A percentile compares a stretch with the other conserved stretches of the same genome.
phyloP scores from a whole-genome alignment of 495 filamentous ascomycete genomes.

The Tuber microsphaerosporum region DNA sequence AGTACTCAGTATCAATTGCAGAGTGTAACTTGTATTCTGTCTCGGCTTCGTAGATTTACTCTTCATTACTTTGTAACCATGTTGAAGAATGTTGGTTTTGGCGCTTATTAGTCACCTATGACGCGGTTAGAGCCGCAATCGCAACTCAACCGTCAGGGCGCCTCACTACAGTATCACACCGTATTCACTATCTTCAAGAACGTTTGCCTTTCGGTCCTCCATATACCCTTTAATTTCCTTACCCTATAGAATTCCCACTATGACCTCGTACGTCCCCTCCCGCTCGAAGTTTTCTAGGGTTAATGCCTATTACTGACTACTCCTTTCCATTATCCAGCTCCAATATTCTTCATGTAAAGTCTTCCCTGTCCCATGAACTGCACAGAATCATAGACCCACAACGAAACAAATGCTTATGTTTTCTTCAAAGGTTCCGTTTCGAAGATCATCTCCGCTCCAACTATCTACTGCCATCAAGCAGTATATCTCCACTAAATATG shows the following conservation, averaged over 20 bases:
- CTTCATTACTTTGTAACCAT: neutral
- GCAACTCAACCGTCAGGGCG: neutral
- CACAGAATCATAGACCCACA: neutral
- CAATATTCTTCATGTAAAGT: conserved; percentile 36
- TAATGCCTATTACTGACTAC: conserved; percentile 18
- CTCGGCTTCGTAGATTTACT: neutral
- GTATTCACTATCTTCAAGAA: neutral
- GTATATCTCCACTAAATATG: conserved; percentile 98
- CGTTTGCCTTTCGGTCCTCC: neutral
- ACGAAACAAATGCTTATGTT: conserved; percentile 36
- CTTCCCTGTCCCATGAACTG: conserved; percentile 18
- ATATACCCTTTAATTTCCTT: neutral
- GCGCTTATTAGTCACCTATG: neutral
- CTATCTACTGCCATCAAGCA: conserved; percentile 79
- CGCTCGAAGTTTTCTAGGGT: conserved; percentile 8
- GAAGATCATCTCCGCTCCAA: conserved; percentile 67
- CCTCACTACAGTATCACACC: neutral
- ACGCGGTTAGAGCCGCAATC: conserved; percentile 3
- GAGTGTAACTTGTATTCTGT: too few relatives aligned
- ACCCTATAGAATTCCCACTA: conserved; percentile 12
- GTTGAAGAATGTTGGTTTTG: neutral
- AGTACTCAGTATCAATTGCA: neutral
- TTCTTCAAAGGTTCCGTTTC: conserved; percentile 64
- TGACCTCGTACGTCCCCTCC: conserved; percentile 40
- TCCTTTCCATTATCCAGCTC: conserved; percentile 26